Evolutionary conservation across 2,329 filamentous ascomycete species (phyloP), one percentile per base, ranked within the genome.

Genomic region (Karstenula rhodostoma): DNA sequence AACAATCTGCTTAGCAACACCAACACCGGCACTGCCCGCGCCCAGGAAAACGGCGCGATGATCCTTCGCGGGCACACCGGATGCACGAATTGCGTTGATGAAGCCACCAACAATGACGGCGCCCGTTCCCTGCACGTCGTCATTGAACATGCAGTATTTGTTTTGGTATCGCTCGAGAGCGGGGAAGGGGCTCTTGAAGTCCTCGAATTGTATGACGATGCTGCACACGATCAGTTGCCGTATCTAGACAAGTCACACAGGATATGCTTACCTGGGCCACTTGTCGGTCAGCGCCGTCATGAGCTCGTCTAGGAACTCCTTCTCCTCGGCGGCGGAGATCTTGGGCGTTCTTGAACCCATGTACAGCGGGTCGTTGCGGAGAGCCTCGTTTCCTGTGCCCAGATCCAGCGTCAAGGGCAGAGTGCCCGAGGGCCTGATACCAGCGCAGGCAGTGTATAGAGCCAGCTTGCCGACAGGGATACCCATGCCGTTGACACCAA

Each of bases 401-500:
- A 89, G 76, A 73, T 90, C 87, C 25, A 89, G 77, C 56, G 83
- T 87, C 71, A 90, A 78, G 29, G 87, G 87, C 19, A 90, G 83
- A 33, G 87, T 89, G 60, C 81, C 82, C 69, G 89, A 84, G 40
- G 95, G 95, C 80, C 93, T 89, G 80, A 98, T 97, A 75, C 95
- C 95, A 59, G 95, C 95, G 74, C 94, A 96, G 48, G 91, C 93
- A 60, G 93, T 97, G 85, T 99, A 99, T 56, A 99, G 87, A 65
- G 94, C 89, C 63, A 98, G 86, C 84, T 99, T 99, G 75, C 95
- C 95, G 69, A 99, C 94, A 63, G 95, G 93, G 79, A 99, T 99
- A 68, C 95, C 95, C 84, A 98, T 96, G 74, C 95, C 95, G 79
- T 97, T 97, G 68, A 99, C 90, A 69, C 95, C 95, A 59, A 98